Evolutionary conservation across 2,329 filamentous ascomycete species (phyloP), one percentile per base, ranked within the genome.

Genomic region (Gnomoniopsis sp.): DNA sequence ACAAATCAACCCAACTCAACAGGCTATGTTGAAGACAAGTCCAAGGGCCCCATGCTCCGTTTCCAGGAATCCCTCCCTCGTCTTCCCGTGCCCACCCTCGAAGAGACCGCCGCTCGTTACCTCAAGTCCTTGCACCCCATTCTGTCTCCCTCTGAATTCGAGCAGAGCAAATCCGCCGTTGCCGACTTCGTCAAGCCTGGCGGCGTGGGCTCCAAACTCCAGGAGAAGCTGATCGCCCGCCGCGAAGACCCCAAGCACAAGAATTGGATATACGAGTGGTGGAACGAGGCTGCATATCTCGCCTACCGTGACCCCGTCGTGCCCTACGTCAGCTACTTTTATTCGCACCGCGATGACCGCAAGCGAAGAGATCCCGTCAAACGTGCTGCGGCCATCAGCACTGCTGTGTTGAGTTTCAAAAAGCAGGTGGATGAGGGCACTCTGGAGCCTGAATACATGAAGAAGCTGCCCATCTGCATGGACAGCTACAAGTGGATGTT

Each of bases 401-500:
- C 90, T 1, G 88, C 91, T 8, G 88, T 86, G 1, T 83, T 99
- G 43, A 91, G 96, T 71, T 99, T 99, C 82, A 96, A 97, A 84
- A 89, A 88, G 75, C 86, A 92, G 77, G 93, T 98, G 21, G 93
- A 97, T 71, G 73, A 75, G 47, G 87, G 88, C 65, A 87, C 86
- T 8, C 81, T 99, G 54, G 95, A 99, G 79, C 95, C 95, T 23
- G 95, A 99, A 77, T 98, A 97, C 78, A 96, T 99, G 92, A 96
- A 96, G 81, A 93, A 92, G 77, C 83, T 96, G 60, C 95, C 95
- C 61, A 93, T 98, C 71, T 95, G 93, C 75, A 99, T 99, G 95
- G 92, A 92, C 80, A 95, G 91, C 71, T 98, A 97, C 80, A 82
- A 96, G 78, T 98, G 88, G 85, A 99, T 99, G 95, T 99, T 99